Base-by-base conservation (phyloP, 495 filamentous ascomycete species). In the Penicillium waksmanii region DNA sequence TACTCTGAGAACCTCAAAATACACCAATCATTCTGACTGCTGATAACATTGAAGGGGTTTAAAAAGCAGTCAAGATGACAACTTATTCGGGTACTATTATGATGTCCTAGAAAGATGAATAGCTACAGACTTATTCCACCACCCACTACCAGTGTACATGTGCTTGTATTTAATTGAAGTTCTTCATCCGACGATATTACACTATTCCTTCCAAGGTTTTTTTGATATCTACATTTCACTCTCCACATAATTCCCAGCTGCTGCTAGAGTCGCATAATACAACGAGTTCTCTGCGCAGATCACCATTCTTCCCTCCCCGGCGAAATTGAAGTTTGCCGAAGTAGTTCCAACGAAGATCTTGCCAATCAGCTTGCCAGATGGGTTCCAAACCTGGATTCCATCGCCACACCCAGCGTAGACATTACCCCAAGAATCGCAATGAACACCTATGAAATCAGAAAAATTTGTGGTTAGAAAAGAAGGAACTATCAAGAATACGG, bases 301-400 rank as follows among this genome's bases (percentile, higher is more conserved):
- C 3, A 83, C 71, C 73, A 86, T 77, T 47, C 79, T 67, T 0
- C 82, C 83, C 11, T 77, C 71, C 13, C 82, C 77, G 10, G 78
- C 84, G 53, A 85, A 86, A 60, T 83, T 80, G 70, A 86, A 85
- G 67, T 85, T 85, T 34, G 80, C 81, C 3, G 74, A 68, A 1
- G 66, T 69, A 5, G 67, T 55, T 18, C 70, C 71, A 8, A 76
- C 55, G 38, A 66, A 80, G 18, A 86, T 83, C 70, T 85, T 87
- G 13, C 77, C 77, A 40, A 80, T 66, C 46, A 80, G 60, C 58
- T 67, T 75, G 18, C 74, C 77, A 5, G 66, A 72, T 2, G 60
- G 62, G 44, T 73, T 73, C 73, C 76, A 78, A 10, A 81, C 69
- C 13, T 79, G 74, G 18, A 81, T 64, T 2, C 78, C 78, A 36